Evolutionary conservation across 1,284 basidiomycete species (phyloP), one percentile per base, ranked within the genome.

Genomic region (Apiotrichum sp.): DNA sequence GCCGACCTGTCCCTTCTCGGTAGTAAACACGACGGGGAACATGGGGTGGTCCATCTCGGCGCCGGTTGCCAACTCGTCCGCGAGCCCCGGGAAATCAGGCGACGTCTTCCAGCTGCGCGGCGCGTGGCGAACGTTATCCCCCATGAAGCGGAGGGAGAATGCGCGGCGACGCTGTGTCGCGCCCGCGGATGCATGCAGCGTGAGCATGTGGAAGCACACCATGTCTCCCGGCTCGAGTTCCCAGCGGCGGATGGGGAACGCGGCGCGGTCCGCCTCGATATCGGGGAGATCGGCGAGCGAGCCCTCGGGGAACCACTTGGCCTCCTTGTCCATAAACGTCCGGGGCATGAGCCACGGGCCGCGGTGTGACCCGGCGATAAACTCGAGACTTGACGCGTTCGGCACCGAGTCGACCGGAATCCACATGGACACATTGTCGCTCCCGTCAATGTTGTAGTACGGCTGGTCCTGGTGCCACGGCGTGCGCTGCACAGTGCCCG

Each of bases 381-480:
- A 61, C 56, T 61, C 59, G 40, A 61, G 53, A 31, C 56, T 52
- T 1, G 41, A 22, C 16, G 39, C 43, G n/a, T 34, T 13, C 3
- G 53, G 53, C 10, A 61, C 59, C 3, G 53, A 33, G 48, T 61
- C 59, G 40, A 61, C 53, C 6, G 59, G 59, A 35, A 61, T 57
- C 59, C 59, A 61, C 46, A 61, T 52, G 9, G n/a, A 32, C 16
- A 61, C 59, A 6, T 43, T 61, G 40, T 55, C 45, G 10, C 10
- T 22, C 2, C 56, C 55, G 32, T 41, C 36, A 13, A 61, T 55
- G 56, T 57, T 57, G 51, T 61, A 61, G 47, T 61, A 61, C 32
- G 59, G 59, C 55, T 57, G 56, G 56, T 61, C 59, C 50, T 61
- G 59, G 50, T 61, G 59, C 55, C 55, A 61, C 2, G 56, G 59